These are phyloP conservation scores for Salix udensis DNA, from an alignment of 345 rosid genomes.

Conservation along the genomic window DNA sequence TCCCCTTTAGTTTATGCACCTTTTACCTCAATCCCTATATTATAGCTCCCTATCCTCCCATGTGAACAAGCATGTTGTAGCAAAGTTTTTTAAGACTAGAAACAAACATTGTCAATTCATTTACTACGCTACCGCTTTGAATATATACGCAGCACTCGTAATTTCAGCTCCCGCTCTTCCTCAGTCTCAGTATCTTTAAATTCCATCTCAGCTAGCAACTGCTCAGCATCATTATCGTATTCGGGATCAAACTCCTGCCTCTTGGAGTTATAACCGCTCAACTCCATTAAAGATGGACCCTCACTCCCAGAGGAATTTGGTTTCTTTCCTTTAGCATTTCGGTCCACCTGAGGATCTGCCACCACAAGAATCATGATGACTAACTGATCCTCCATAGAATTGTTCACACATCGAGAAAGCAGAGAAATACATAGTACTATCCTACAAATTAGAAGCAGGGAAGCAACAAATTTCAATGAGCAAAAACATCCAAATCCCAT, in stretches of 20 bases:
- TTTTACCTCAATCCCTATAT: background rate
- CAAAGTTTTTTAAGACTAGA: background rate
- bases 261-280: constrained; percentile 75
- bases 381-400: background rate
- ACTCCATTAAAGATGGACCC: constrained; percentile 62
- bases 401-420: background rate
- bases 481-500: background rate
- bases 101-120: background rate
- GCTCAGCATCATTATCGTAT: constrained; percentile 95
- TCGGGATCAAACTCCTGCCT: constrained; percentile 90
- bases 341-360: constrained; percentile 61
- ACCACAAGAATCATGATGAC: constrained; percentile 13
- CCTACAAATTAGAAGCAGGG: background rate
- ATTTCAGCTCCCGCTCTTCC: constrained; percentile 79
- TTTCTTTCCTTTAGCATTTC: constrained; percentile 67
- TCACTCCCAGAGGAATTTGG: constrained; percentile 51
- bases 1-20: background rate
- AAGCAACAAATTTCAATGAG: background rate
- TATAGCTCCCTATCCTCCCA: background rate
- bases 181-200: constrained; percentile 82
- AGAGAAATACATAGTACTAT: background rate
- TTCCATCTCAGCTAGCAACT: constrained; percentile 95
- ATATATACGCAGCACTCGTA: constrained; percentile 76
- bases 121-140: constrained; percentile 58
- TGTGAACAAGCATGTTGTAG: background rate